Percentiles rank a stretch among this genome's conserved stretches.
Conservation (phyloP, 768 basidiomycete species). For the Chiua virens region DNA sequence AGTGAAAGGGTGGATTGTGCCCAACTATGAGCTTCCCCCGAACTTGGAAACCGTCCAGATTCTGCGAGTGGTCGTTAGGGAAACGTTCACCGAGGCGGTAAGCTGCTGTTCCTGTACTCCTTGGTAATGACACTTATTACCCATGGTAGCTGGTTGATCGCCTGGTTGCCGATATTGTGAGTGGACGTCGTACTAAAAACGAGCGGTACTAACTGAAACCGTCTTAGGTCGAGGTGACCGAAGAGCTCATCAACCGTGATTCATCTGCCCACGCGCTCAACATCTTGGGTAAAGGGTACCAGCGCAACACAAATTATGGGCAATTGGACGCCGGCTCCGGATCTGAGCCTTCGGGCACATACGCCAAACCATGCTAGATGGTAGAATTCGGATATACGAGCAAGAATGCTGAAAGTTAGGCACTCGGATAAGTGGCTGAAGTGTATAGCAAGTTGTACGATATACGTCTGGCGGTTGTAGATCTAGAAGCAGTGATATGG, state of each 20-base stretch:
- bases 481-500: too few species aligned
- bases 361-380: constrained; percentile 60
- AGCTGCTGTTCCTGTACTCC: constrained; percentile 23
- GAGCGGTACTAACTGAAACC: background rate
- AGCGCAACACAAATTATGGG: constrained; percentile 37
- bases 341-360: constrained; percentile 56
- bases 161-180: constrained; percentile 67
- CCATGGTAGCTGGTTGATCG: constrained; percentile 54
- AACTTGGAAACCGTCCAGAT: constrained; percentile 51
- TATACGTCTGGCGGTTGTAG: too few species aligned
- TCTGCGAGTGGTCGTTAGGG: constrained; percentile 61
- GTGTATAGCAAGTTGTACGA: background rate
- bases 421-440: background rate
- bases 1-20: constrained; percentile 56
- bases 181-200: constrained; percentile 22
- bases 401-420: background rate
- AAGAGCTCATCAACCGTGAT: constrained; percentile 48
- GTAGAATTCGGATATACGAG: background rate
- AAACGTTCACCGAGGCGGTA: constrained; percentile 52
- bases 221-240: constrained; percentile 60
- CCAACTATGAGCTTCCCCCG: constrained; percentile 61
- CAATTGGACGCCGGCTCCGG: constrained; percentile 49
- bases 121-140: constrained; percentile 28
- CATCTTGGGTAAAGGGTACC: constrained; percentile 34
- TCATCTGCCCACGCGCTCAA: constrained; percentile 55